Conservation (phyloP, 164 flowering plant species). For the Sextonia rubra region DNA sequence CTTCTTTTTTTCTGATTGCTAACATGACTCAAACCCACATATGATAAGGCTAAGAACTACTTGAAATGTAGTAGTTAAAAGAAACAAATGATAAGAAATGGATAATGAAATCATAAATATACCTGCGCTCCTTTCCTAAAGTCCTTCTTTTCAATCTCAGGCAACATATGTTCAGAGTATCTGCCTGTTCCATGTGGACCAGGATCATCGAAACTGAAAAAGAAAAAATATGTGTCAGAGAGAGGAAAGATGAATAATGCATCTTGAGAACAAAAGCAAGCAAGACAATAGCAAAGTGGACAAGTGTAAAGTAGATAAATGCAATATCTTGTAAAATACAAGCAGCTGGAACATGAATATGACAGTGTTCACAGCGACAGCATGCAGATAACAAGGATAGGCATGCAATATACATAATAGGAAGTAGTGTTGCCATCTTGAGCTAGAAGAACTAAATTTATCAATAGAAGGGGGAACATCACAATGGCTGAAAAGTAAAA, state of each 20-base stretch:
- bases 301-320: neutral
- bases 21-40: no score
- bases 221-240: no score
- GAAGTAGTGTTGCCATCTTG: neutral
- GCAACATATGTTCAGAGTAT: slow-evolving; percentile 85
- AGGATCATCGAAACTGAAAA: slow-evolving; percentile 86
- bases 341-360: neutral
- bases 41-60: no score
- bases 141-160: slow-evolving; percentile 75
- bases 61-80: no score
- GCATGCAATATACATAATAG: neutral
- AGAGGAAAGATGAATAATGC: neutral
- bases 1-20: no score
- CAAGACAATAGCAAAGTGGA: neutral
- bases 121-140: slow-evolving; percentile 99
- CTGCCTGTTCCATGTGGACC: slow-evolving; percentile 98
- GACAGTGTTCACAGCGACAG: no score
- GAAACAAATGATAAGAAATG: neutral
- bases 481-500: neutral
- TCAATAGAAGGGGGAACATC: neutral
- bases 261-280: neutral
- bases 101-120: slow-evolving; percentile 7
- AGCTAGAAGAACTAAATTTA: neutral
- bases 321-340: neutral
- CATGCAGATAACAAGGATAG: no score